Conservation (phyloP, 1,284 basidiomycete species). For the Schizophyllum commune region DNA sequence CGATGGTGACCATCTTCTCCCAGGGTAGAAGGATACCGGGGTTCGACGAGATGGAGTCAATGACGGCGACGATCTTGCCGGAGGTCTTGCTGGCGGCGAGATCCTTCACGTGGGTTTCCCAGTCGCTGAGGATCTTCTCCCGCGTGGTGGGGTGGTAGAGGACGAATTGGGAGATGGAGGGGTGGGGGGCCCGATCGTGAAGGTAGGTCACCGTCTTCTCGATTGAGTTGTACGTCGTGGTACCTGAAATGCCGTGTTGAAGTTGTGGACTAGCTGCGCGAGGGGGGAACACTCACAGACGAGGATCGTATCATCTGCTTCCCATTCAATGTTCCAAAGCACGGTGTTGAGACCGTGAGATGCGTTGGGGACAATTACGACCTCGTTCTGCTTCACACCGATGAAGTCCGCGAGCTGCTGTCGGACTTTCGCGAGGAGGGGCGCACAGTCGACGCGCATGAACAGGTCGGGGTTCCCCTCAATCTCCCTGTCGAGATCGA, state of each 20-base stretch:
- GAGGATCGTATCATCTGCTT: conserved; percentile 39
- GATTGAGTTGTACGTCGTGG: conserved; percentile 63
- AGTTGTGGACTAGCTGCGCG: background rate
- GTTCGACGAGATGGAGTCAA: conserved; percentile 67
- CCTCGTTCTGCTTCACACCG: conserved; percentile 21
- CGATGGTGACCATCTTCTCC: conserved; percentile 66
- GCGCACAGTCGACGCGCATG: conserved; percentile 17
- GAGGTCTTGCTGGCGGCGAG: conserved; percentile 7
- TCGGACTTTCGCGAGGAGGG: conserved; percentile 18
- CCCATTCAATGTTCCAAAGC: conserved; percentile 48
- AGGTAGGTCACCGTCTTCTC: conserved; percentile 50
- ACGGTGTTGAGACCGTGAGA: conserved; percentile 60
- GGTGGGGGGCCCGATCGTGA: conserved; percentile 48
- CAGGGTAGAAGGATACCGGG: conserved; percentile 77
- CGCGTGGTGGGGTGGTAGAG: conserved; percentile 62
- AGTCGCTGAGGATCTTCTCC: conserved; percentile 46
- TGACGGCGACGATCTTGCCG: conserved; percentile 51
- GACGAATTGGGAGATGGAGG: conserved; percentile 41
- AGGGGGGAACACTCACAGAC: conserved; percentile 25
- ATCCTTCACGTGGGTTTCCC: conserved; percentile 31
- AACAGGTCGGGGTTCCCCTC: conserved; percentile 25
- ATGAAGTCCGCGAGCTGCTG: conserved; percentile 19
- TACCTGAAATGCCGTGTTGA: conserved; percentile 30
- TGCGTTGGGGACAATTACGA: conserved; percentile 23
- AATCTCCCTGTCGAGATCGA: conserved; percentile 17